Percentiles rank a stretch among this genome's conserved stretches.
Conservation (phyloP, 805 yeast genomes). For the Myxozyma neotropica region DNA sequence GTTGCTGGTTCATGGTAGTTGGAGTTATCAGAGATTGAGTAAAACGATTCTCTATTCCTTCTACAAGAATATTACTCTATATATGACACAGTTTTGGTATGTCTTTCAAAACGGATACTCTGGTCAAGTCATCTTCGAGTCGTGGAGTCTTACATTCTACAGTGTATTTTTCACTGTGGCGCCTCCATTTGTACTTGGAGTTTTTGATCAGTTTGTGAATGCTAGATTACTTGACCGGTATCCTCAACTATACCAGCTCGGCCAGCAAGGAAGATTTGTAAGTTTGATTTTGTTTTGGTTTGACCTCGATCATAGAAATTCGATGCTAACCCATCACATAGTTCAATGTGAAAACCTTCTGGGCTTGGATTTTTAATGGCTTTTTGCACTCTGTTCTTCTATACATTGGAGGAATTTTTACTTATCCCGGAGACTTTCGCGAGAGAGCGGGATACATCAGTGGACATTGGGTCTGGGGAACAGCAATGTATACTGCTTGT, state of each 20-base stretch:
- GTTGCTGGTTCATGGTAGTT: slow-evolving; percentile 90
- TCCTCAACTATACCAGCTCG: slow-evolving; percentile 88
- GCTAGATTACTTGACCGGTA: slow-evolving; percentile 87
- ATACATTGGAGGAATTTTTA: slow-evolving; percentile 68
- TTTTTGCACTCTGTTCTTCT: slow-evolving; percentile 89
- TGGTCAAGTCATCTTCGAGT: slow-evolving; percentile 94
- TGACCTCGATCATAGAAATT: no score
- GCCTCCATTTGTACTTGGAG: slow-evolving; percentile 96
- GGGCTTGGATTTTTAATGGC: slow-evolving; percentile 98
- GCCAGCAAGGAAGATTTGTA: slow-evolving; percentile 77
- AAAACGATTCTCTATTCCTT: slow-evolving; percentile 92
- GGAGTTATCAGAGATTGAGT: slow-evolving; percentile 96
- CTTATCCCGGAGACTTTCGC: slow-evolving; percentile 68
- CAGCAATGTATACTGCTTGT: slow-evolving; percentile 83
- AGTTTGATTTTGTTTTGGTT: slow-evolving; percentile 7
- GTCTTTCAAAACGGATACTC: slow-evolving; percentile 90
- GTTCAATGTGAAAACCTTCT: slow-evolving; percentile 86
- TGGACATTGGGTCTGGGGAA: slow-evolving; percentile 95
- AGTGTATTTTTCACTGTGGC: slow-evolving; percentile 91
- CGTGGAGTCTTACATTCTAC: slow-evolving; percentile 96
- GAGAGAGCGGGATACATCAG: slow-evolving; percentile 66
- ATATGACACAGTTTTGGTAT: slow-evolving; percentile 98
- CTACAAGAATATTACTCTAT: slow-evolving; percentile 91
- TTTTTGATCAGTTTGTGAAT: slow-evolving; percentile 93
- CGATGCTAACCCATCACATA: no score